These are phyloP conservation scores for Erodium moschatum DNA, from an alignment of 441 rosid genomes.

Conservation along the genomic window DNA sequence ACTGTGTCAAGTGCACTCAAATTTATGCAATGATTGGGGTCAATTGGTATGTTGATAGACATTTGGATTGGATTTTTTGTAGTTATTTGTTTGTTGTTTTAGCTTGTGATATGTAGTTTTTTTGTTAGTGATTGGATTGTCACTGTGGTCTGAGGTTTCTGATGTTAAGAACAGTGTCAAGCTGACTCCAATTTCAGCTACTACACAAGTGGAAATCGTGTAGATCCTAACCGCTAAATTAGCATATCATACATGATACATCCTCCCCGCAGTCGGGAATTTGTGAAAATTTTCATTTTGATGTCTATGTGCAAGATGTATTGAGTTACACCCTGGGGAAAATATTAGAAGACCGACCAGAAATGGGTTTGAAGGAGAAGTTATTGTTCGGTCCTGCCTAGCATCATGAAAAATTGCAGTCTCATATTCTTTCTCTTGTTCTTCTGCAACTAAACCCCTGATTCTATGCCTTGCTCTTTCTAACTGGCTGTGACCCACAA, in stretches of 20 bases:
- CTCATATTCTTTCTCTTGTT: no score
- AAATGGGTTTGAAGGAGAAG: not conserved
- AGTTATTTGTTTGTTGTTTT: not conserved
- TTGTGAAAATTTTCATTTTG: not conserved
- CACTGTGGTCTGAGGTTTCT: not conserved
- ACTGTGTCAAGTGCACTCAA: not conserved
- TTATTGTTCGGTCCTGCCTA: not conserved
- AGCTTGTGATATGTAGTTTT: not conserved
- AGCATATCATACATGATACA: not conserved
- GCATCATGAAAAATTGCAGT: not conserved
- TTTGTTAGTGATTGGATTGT: not conserved
- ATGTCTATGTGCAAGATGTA: not conserved
- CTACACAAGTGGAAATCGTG: not conserved
- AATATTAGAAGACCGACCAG: not conserved
- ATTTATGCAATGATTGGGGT: not conserved
- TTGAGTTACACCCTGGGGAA: not conserved
- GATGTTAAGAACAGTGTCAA: not conserved
- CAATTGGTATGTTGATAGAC: not conserved
- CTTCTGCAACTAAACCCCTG: no score
- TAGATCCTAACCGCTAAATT: not conserved
- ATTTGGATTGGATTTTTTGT: not conserved
- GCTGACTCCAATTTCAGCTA: not conserved
- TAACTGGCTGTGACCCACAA: no score
- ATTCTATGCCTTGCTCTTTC: no score
- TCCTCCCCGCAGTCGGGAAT: not conserved